phyloP scores from a whole-genome alignment of 148 eudicot species.

The Linanthus parryae region DNA sequence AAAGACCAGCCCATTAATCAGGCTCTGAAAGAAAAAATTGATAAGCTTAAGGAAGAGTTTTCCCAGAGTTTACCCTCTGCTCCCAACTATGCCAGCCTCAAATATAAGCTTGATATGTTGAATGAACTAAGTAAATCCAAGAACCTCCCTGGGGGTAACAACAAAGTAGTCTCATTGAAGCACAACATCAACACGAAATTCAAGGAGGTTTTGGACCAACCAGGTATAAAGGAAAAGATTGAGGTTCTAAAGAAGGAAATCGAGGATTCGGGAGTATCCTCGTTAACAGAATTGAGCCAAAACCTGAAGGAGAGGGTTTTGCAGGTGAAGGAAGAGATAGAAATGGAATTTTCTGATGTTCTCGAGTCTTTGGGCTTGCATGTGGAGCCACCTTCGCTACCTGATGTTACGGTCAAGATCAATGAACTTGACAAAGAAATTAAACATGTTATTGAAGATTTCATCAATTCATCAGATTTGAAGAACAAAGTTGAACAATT shows the following conservation, averaged over 20 bases:
- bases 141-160: slow-evolving; percentile 38
- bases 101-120: slow-evolving; percentile 56
- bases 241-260: slow-evolving; percentile 59
- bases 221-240: slow-evolving; percentile 56
- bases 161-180: slow-evolving; percentile 29
- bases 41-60: slow-evolving; percentile 54
- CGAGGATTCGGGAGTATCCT: slow-evolving; percentile 40
- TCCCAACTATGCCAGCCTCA: slow-evolving; percentile 61
- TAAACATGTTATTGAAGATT: slow-evolving; percentile 44
- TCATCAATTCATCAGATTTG: slow-evolving; percentile 56
- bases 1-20: slow-evolving; percentile 44
- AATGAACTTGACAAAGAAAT: slow-evolving; percentile 47
- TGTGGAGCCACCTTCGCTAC: slow-evolving; percentile 20
- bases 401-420: slow-evolving; percentile 30
- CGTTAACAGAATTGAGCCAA: slow-evolving; percentile 28
- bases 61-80: slow-evolving; percentile 46
- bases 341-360: slow-evolving; percentile 36
- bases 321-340: slow-evolving; percentile 44
- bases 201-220: slow-evolving; percentile 33
- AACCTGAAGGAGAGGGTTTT: slow-evolving; percentile 43
- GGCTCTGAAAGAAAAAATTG: slow-evolving; percentile 40
- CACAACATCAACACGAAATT: slow-evolving; percentile 44
- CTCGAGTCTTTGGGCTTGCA: slow-evolving; percentile 47
- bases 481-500: slow-evolving; percentile 54
- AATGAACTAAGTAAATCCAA: slow-evolving; percentile 54